Evolutionary conservation across 495 filamentous ascomycete species (phyloP).

Genomic region (Aspergillus sclerotiicarbonarius): DNA sequence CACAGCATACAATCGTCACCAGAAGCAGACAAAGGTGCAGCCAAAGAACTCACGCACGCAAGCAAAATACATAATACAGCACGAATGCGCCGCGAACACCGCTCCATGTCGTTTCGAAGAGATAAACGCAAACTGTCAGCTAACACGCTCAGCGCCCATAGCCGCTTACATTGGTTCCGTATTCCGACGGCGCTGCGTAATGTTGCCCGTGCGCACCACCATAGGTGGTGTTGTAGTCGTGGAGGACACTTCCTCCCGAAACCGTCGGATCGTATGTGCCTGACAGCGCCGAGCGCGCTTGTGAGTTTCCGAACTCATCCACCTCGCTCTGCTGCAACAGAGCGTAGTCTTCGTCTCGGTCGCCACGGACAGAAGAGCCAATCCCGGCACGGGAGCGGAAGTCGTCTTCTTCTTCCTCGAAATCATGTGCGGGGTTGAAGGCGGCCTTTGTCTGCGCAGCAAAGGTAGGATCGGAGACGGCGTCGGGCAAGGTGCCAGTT

Average conservation of each 20-base stretch:
- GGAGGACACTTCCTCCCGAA: slow-evolving; percentile 32
- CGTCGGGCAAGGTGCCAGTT: slow-evolving; percentile 72
- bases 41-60: not conserved
- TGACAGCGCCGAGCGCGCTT: slow-evolving; percentile 36
- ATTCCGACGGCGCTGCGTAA: slow-evolving; percentile 30
- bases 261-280: slow-evolving; percentile 42
- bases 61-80: slow-evolving; percentile 22
- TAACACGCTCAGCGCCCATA: slow-evolving; percentile 24
- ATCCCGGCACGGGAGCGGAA: slow-evolving; percentile 44
- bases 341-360: slow-evolving; percentile 48
- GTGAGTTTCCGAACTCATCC: slow-evolving; percentile 39
- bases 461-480: slow-evolving; percentile 52
- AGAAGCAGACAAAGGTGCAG: slow-evolving; percentile 6
- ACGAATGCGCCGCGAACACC: slow-evolving; percentile 37
- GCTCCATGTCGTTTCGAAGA: slow-evolving; percentile 35
- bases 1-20: slow-evolving; percentile 1
- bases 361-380: slow-evolving; percentile 30
- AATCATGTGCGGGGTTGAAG: slow-evolving; percentile 50
- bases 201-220: slow-evolving; percentile 46
- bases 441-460: slow-evolving; percentile 49
- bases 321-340: slow-evolving; percentile 46
- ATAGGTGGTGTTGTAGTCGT: slow-evolving; percentile 48
- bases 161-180: slow-evolving; percentile 21
- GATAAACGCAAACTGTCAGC: slow-evolving; percentile 20
- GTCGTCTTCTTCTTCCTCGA: slow-evolving; percentile 49